Base-by-base conservation (phyloP, 202 grass and related monocot genomes). In the Miscanthus sacchariflorus region DNA sequence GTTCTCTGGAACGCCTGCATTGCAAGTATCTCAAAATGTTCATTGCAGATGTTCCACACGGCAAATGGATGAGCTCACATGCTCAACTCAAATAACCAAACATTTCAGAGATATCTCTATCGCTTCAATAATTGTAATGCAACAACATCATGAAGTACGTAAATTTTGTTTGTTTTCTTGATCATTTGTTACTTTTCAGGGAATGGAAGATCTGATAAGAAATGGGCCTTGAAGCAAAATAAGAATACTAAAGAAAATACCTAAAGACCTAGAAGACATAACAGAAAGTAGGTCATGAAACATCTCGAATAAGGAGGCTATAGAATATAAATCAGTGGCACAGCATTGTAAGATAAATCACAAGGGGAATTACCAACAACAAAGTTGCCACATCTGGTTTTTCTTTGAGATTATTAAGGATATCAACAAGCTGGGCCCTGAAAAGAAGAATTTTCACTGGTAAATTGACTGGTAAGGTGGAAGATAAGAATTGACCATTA, bases 301-400 rank as follows among this genome's bases (percentile, higher is more conserved):
- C 9, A 59, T 59, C 18, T 59, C 7, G 18, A 59, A n/a, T 59
- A 59, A 59, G 19, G 6, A 59, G 54, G 54, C 54, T 58, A 21
- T 58, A 7, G 30, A 18, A 15, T 52, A 77, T 54, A 30, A 23
- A 63, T 72, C 21, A 80, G 61, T 81, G 74, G 61, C 81, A 81
- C 28, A 85, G 15, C 44, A 67, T 72, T 74, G 27, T 25, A 76
- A 83, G 78, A 38, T 65, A 64, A 81, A 85, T 27, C 63, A 52
- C 24, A 76, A 88, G 65, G 52, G 61, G 35, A 68, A 85, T 87
- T 95, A 99, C 96, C 91, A 95, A 84, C 76, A 99, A 70, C 71
- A 99, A 93, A 86, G 97, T 99, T 80, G 91, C 97, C 74, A 99
- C 97, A 76, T 99, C 97, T 87, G 97, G 97, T 74, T 95, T 99